A percentile compares a stretch with the other conserved stretches of the same genome.
Conservation (phyloP, 2,329 filamentous ascomycete species). For the Sphaerostilbella broomeana region DNA sequence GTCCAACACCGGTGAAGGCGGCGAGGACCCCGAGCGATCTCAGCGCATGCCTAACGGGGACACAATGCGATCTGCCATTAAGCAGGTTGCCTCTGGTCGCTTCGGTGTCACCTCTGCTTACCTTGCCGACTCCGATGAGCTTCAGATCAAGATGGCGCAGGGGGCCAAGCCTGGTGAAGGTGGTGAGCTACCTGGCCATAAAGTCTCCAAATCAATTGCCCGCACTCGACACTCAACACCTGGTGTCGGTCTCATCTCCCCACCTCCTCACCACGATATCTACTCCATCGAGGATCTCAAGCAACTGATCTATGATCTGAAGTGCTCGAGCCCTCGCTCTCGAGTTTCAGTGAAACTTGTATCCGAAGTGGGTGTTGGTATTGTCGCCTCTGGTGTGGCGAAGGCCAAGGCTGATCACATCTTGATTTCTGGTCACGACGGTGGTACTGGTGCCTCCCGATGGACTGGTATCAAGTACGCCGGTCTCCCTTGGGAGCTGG, state of each 20-base stretch:
- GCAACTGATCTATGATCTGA: conserved; percentile 95
- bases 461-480: conserved; percentile 99
- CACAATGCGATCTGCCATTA: conserved; percentile 95
- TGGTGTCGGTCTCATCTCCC: conserved; percentile 91
- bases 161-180: conserved; percentile 96
- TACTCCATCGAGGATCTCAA: conserved; percentile 98
- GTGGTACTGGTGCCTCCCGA: conserved; percentile 90
- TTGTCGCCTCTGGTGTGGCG: conserved; percentile 93
- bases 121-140: conserved; percentile 87
- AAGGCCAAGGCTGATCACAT: conserved; percentile 98
- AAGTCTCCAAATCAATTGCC: conserved; percentile 90
- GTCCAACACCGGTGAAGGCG: conserved; percentile 96
- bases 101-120: conserved; percentile 96
- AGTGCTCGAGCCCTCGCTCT: conserved; percentile 88
- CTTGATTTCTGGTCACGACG: conserved; percentile 91
- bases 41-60: conserved; percentile 83
- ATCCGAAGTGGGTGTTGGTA: conserved; percentile 94
- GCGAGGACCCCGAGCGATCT: conserved; percentile 88
- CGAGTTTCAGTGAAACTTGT: conserved; percentile 96
- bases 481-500: conserved; percentile 91
- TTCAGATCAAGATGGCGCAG: conserved; percentile 99
- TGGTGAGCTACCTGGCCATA: conserved; percentile 94
- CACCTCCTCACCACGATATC: conserved; percentile 94
- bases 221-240: conserved; percentile 93
- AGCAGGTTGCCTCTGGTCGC: conserved; percentile 91